Evolutionary conservation across 345 rosid genomes (phyloP), one percentile per base, ranked within the genome.

Genomic region (Eucalyptus regnans): DNA sequence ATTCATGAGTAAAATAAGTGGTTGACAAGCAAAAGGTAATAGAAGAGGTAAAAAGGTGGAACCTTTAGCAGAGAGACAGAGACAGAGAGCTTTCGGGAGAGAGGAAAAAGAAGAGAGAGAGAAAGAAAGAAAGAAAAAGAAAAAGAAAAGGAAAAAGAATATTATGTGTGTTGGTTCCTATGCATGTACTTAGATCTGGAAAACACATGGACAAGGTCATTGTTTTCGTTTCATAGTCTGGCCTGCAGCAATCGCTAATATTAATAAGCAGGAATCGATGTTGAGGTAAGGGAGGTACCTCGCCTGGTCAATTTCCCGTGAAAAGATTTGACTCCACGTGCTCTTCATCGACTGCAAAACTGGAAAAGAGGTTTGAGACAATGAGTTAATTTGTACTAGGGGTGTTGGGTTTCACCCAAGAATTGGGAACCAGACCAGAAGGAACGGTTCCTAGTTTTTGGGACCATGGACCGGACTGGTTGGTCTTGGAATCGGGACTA

Each of bases 381-480:
- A 13, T 0, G 37, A 64, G 5, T 64, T n/a, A 14, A 64, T 56
- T 22, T 64, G 76, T 31, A 13, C 37, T 52, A 52, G 37, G 8
- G 76, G n/a, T 4, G 17, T 29, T 4, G 4, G 33, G 16, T 62
- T 14, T n/a, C 33, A 62, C 33, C 17, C n/a, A 12, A n/a, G 9
- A 62, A 29, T n/a, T 14, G 33, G 12, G 9, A 62, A 62, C 8
- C 6, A 4, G 33, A 62, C 17, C 2, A 14, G 17, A 17, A 62
- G 71, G 9, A 62, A 18, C 33, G 33, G 17, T 29, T 62, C 71
- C 31, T 3, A 12, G 17, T 62, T 62, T 62, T n/a, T 27, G 31
- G 9, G 71, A 29, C 3, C 9, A 9, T 3, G 8, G 31, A 29
- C 5, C 3, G 3, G 9, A 62, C 0, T 52, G 0, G 56, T 23